Evolutionary conservation across 1,139 yeast genomes (phyloP), one percentile per base, ranked within the genome.

Genomic region (Yamadazyma atmosphaerica): DNA sequence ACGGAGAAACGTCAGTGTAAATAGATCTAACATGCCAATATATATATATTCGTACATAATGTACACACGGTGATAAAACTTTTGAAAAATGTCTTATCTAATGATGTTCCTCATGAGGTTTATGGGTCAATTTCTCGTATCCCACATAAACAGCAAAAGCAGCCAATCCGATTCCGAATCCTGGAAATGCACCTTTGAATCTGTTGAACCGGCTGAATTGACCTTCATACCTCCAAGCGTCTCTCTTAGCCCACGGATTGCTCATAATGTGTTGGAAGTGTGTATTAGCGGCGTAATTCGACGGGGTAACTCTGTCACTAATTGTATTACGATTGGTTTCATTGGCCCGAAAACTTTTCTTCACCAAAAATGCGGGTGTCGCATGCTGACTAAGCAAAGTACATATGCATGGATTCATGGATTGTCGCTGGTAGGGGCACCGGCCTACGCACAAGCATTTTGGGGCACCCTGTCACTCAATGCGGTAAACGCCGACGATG

Each of bases 221-320:
- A 44, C 94, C 95, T 54, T 81, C 83, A 63, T 80, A 84, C 72
- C 95, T 81, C 96, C 96, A 87, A 39, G 95, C 95, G 61, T 87
- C 95, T 75, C 95, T 84, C 53, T 68, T 70, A 38, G 74, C 77
- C 77, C 77, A 72, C 40, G 76, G 77, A 53, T 71, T 70, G 47
- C 60, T 56, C 67, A 59, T 59, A 19, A 6, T 19, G 22, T 19
- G 22, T 6, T 19, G 22, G 22, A 6, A 9, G 22, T 19, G 22
- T 6, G 22, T n/a, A n/a, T n/a, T n/a, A n/a, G n/a, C n/a, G n/a
- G n/a, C n/a, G n/a, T n/a, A n/a, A n/a, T n/a, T n/a, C n/a, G n/a
- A n/a, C n/a, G n/a, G n/a, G n/a, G n/a, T n/a, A n/a, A n/a, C n/a
- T n/a, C n/a, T n/a, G n/a, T n/a, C n/a, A n/a, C n/a, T n/a, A n/a